Evolutionary conservation across 768 basidiomycete species (phyloP).

Genomic region (Melanogaster broomeanus): DNA sequence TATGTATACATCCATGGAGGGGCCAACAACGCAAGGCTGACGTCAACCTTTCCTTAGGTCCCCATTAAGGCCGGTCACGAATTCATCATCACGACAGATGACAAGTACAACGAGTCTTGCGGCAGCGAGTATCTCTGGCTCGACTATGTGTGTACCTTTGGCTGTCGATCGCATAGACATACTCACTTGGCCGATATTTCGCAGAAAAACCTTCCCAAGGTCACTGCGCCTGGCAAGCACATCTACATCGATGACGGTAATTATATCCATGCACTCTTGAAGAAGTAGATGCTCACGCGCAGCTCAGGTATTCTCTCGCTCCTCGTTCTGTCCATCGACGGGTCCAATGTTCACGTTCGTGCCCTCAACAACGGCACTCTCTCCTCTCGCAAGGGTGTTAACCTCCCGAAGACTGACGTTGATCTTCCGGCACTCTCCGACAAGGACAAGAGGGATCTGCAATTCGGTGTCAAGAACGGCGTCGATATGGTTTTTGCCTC

Average conservation of each 20-base stretch:
- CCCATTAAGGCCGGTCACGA: conserved; percentile 90
- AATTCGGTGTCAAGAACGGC: conserved; percentile 94
- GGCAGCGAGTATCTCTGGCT: conserved; percentile 87
- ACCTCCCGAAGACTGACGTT: conserved; percentile 96
- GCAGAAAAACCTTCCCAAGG: conserved; percentile 90
- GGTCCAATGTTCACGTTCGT: conserved; percentile 77
- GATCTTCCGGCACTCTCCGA: conserved; percentile 97
- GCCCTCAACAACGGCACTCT: conserved; percentile 90
- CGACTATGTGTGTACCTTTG: conserved; percentile 75
- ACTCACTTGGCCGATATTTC: neutral
- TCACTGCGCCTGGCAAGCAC: conserved; percentile 94
- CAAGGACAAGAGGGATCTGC: conserved; percentile 95
- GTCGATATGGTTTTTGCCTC: conserved; percentile 99
- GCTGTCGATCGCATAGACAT: neutral
- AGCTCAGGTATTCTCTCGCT: conserved; percentile 77
- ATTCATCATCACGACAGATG: conserved; percentile 86
- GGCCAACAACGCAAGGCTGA: conserved; percentile 3
- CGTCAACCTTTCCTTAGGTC: conserved; percentile 46
- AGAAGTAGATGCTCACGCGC: conserved; percentile 1
- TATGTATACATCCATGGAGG: conserved; percentile 42
- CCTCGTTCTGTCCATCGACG: conserved; percentile 88
- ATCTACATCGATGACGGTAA: conserved; percentile 97
- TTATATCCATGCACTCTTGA: conserved; percentile 3
- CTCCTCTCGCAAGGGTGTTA: conserved; percentile 98
- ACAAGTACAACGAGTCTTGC: conserved; percentile 74